A percentile compares a stretch with the other conserved stretches of the same genome.
phyloP scores from a whole-genome alignment of 495 filamentous ascomycete species.

The Bacidia gigantensis region DNA sequence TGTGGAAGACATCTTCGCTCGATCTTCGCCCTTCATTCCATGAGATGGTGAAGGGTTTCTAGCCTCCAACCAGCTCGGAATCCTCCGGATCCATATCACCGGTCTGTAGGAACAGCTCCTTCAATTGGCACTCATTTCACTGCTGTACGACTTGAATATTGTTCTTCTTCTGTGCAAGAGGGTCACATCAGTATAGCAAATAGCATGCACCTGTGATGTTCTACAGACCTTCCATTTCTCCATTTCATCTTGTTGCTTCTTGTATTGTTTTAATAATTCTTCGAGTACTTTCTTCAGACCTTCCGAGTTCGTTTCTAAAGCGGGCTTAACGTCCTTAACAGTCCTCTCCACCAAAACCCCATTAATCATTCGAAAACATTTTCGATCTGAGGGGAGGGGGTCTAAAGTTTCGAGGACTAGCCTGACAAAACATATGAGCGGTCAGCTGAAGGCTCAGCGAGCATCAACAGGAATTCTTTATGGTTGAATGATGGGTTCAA shows the following conservation, averaged over 20 bases:
- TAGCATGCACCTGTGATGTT: constrained; percentile 5
- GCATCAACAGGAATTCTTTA: not conserved
- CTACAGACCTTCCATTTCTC: constrained; percentile 90
- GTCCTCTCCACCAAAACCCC: constrained; percentile 90
- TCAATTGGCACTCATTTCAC: too few relatives aligned
- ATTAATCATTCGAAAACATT: constrained; percentile 98
- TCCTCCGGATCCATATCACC: too few relatives aligned
- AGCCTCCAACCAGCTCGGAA: too few relatives aligned
- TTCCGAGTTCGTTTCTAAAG: constrained; percentile 86
- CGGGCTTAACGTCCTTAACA: constrained; percentile 79
- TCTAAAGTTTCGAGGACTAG: constrained; percentile 90
- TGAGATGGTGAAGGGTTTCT: too few relatives aligned
- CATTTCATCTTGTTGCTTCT: constrained; percentile 83
- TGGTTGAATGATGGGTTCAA: too few relatives aligned
- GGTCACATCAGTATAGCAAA: constrained; percentile 12
- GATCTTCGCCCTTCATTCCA: too few relatives aligned
- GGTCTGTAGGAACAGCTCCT: too few relatives aligned
- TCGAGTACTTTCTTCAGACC: constrained; percentile 93
- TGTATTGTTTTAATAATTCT: constrained; percentile 93
- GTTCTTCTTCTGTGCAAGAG: constrained; percentile 74
- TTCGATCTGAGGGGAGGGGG: constrained; percentile 71
- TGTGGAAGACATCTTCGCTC: not conserved
- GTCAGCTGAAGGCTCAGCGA: constrained; percentile 4
- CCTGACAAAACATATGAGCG: constrained; percentile 36
- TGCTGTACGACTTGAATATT: constrained; percentile 92